Evolutionary conservation across 2,329 filamentous ascomycete species (phyloP).

Genomic region (Sclerotinia trifoliorum): DNA sequence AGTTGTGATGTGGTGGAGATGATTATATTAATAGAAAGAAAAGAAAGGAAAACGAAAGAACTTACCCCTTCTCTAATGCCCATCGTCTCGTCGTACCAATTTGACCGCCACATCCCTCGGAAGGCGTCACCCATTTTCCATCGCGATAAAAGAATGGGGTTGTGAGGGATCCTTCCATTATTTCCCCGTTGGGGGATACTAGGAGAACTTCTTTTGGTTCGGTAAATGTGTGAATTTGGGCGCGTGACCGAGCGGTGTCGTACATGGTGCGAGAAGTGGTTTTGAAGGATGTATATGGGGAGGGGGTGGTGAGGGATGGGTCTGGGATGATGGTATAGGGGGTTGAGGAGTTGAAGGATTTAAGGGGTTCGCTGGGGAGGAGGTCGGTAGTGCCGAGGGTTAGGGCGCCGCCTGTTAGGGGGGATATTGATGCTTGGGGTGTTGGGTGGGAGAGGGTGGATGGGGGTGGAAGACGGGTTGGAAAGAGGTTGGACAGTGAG

Average conservation of each 20-base stretch:
- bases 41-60: conserved; percentile 13
- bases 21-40: too few relatives aligned
- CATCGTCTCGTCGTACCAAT: conserved; percentile 79
- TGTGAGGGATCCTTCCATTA: conserved; percentile 85
- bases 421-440: conserved; percentile 24
- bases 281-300: conserved; percentile 75
- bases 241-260: conserved; percentile 63
- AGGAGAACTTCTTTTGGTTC: conserved; percentile 69
- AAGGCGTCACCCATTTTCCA: conserved; percentile 77
- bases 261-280: conserved; percentile 76
- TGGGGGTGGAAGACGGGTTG: conserved; percentile 53
- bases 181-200: conserved; percentile 57
- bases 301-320: conserved; percentile 50
- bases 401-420: conserved; percentile 37
- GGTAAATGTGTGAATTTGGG: conserved; percentile 46
- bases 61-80: conserved; percentile 66
- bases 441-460: conserved; percentile 18
- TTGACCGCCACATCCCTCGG: conserved; percentile 74
- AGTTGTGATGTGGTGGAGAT: too few relatives aligned
- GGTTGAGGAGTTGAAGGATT: conserved; percentile 20
- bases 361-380: conserved; percentile 34
- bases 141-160: conserved; percentile 77
- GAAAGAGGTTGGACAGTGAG: conserved; percentile 56
- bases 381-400: conserved; percentile 30
- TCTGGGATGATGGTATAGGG: conserved; percentile 20